Evolutionary conservation across 164 flowering plant species (phyloP).

Genomic region (Stephania yunnanensis): DNA sequence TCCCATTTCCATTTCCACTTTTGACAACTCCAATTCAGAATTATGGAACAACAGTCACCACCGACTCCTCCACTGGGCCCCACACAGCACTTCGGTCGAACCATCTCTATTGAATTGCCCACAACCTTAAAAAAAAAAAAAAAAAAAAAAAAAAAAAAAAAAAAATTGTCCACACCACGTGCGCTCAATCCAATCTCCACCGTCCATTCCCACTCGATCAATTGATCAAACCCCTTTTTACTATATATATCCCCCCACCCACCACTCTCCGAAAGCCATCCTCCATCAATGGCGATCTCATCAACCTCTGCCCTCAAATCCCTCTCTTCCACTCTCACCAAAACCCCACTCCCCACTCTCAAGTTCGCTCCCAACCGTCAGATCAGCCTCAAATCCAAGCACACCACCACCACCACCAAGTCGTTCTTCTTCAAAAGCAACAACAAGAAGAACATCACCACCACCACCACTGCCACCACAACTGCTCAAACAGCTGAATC

Average conservation of each 20-base stretch:
- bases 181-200: background rate
- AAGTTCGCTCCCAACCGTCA: background rate
- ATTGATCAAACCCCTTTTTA: background rate
- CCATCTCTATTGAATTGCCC: background rate
- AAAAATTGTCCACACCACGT: too few species aligned
- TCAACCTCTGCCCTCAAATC: slow-evolving; percentile 5
- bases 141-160: too few species aligned
- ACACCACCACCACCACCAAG: slow-evolving; percentile 20
- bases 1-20: too few species aligned
- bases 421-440: slow-evolving; percentile 23
- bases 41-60: too few species aligned
- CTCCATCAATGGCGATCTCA: background rate
- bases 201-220: background rate
- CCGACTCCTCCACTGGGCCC: background rate
- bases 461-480: background rate
- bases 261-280: background rate
- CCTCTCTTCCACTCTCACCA: slow-evolving; percentile 3
- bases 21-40: too few species aligned
- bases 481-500: slow-evolving; percentile 9
- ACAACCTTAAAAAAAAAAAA: too few species aligned
- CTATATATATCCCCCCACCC: background rate
- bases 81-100: background rate
- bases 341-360: background rate
- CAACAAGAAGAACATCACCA: background rate
- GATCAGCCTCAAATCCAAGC: background rate